These are phyloP conservation scores for Chlorella sp. DNA, from an alignment of 139 green algal species.

Conservation along the genomic window DNA sequence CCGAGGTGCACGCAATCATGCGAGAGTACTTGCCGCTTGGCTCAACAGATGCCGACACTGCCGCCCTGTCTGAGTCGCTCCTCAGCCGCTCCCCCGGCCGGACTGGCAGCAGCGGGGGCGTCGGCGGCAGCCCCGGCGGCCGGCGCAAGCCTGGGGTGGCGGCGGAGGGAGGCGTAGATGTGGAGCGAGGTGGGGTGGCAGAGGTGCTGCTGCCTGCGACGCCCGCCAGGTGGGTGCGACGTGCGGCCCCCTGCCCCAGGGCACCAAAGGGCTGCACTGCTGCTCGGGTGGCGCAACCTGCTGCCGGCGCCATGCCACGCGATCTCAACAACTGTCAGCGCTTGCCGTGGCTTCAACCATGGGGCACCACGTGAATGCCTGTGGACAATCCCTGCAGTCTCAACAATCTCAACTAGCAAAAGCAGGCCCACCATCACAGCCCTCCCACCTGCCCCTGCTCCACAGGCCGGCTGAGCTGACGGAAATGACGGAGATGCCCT, in stretches of 20 bases:
- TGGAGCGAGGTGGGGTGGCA: neutral
- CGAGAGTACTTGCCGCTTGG: slow-evolving; percentile 1
- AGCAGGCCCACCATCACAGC: no score
- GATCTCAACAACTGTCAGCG: no score
- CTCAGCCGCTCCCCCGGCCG: neutral
- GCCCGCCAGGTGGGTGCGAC: no score
- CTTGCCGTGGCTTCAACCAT: no score
- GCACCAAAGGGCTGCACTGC: no score
- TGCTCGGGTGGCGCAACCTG: no score
- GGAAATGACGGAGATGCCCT: neutral
- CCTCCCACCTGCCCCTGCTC: neutral
- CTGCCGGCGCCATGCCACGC: no score
- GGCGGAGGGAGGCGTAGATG: neutral
- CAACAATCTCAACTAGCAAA: no score
- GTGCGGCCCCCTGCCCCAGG: no score
- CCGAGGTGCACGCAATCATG: slow-evolving; percentile 48
- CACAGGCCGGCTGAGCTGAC: neutral
- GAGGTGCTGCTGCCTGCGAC: neutral
- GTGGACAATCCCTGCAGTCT: no score
- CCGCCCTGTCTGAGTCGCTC: slow-evolving; percentile 1
- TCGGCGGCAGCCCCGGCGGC: neutral
- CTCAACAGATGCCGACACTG: neutral
- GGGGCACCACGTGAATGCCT: no score
- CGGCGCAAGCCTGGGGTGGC: neutral
- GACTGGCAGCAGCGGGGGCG: neutral